phyloP scores from a whole-genome alignment of 148 eudicot species.

The Arbutus unedo region DNA sequence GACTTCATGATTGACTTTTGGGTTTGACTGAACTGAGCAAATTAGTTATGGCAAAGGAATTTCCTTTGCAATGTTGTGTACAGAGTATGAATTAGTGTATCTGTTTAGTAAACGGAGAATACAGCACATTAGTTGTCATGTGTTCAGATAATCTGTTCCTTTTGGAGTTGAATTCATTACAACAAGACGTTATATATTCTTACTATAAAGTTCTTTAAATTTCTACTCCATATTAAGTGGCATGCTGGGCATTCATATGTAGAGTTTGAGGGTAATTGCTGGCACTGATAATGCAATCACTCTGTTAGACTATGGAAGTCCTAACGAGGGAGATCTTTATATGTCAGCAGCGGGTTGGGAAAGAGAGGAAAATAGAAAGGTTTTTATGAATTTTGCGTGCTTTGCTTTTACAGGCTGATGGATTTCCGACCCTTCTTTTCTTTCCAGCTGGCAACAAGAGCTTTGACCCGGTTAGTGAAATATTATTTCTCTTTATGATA shows the following conservation, averaged over 20 bases:
- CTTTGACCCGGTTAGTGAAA: slow-evolving; percentile 70
- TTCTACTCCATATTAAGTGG: not conserved
- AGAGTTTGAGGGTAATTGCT: not conserved
- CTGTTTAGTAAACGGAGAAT: not conserved
- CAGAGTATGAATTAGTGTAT: not conserved
- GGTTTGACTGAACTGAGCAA: not conserved
- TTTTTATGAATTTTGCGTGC: not conserved
- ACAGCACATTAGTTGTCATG: not conserved
- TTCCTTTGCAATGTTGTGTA: not conserved
- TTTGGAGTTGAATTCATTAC: not conserved
- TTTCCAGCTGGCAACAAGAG: slow-evolving; percentile 90
- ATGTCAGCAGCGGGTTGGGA: not conserved
- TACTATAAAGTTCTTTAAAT: not conserved
- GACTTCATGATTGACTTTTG: not conserved
- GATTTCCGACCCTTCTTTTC: slow-evolving; percentile 65
- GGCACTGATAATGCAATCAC: not conserved
- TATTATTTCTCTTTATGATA: not conserved
- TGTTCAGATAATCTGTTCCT: not conserved
- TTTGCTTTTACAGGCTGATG: slow-evolving; percentile 36
- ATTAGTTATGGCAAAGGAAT: not conserved
- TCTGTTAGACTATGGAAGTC: not conserved
- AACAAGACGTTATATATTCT: not conserved
- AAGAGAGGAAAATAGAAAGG: not conserved
- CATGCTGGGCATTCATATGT: not conserved
- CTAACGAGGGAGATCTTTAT: not conserved